These are phyloP conservation scores for Dentipellis fragilis DNA, from an alignment of 768 basidiomycete genomes.

Conservation along the genomic window DNA sequence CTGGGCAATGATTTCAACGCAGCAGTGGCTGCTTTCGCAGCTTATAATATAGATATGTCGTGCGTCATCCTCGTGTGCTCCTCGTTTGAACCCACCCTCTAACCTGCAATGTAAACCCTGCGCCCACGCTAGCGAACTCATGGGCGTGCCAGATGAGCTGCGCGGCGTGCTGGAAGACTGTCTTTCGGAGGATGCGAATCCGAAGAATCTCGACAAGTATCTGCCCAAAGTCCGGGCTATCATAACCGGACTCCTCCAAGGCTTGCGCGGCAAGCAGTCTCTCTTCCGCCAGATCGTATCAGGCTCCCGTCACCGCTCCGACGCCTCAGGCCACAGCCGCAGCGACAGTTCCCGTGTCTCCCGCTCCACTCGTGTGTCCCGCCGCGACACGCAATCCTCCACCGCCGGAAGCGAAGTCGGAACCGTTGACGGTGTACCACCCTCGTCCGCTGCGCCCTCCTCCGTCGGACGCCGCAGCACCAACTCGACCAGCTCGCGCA, in stretches of 20 bases:
- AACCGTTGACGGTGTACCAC: not conserved
- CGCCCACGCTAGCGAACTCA: slow-evolving; percentile 56
- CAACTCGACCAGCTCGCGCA: slow-evolving; percentile 5
- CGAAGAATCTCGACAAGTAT: slow-evolving; percentile 79
- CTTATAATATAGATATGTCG: slow-evolving; percentile 86
- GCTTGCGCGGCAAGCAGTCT: slow-evolving; percentile 86
- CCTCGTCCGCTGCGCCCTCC: slow-evolving; percentile 14
- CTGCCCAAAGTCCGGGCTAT: slow-evolving; percentile 86
- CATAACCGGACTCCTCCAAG: slow-evolving; percentile 88
- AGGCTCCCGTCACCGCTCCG: slow-evolving; percentile 46
- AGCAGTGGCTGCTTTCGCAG: slow-evolving; percentile 80
- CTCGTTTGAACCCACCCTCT: not conserved
- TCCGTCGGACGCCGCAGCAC: slow-evolving; percentile 11
- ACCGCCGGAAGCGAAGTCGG: slow-evolving; percentile 12
- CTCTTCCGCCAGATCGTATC: slow-evolving; percentile 71
- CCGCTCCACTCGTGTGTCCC: slow-evolving; percentile 42
- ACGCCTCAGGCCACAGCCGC: slow-evolving; percentile 35
- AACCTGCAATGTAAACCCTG: not conserved
- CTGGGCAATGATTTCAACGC: slow-evolving; percentile 96
- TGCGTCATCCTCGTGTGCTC: slow-evolving; percentile 23
- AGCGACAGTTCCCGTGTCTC: slow-evolving; percentile 30
- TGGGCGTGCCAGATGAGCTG: slow-evolving; percentile 81
- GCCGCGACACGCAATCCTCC: slow-evolving; percentile 22
- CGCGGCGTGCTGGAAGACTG: slow-evolving; percentile 84
- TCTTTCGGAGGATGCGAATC: slow-evolving; percentile 81